Base-by-base conservation (phyloP, 202 grass and related monocot species). In the Panicum hallii region DNA sequence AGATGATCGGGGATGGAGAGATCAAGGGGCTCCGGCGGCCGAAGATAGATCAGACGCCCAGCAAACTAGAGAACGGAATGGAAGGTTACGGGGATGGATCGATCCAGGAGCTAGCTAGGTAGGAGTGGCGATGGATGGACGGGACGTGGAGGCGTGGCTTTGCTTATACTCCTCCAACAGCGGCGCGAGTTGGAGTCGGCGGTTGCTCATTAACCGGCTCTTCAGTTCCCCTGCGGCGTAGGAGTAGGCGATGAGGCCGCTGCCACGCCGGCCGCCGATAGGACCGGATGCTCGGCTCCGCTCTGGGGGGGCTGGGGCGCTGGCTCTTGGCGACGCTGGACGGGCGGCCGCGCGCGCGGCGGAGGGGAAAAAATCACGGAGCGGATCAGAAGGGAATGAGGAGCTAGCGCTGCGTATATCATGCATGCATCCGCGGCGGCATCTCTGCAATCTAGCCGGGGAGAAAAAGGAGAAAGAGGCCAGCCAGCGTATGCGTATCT, bases 71-170 rank as follows among this genome's bases (percentile, higher is more conserved):
- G 45, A 32, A 50, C 7, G 22, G 6, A 28, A 52, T 52, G 49
- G 49, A 52, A 49, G 13, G 47, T 49, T 49, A 3, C 11, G 47
- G 10, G 1, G 48, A 52, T 5, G 49, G 50, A 53, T 53, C 50
- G 50, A 60, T 60, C n/a, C n/a, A 11, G 56, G 7, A 58, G 9
- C 9, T 3, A 23, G 54, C 54, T 56, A 55, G 7, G 0, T 11
- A 26, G 54, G 19, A 5, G 48, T 10, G 32, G 28, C 47, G 17
- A 16, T 34, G 28, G 30, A 5, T 3, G 12, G 41, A 43, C 19
- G 76, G 9, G 75, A 79, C 61, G 77, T 64, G 61, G 77, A 15
- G 45, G 44, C 58, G 16, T 50, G 60, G 60, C 60, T 13, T 79
- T 48, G 58, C 36, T 65, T 79, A 36, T 65, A 32, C 22, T 28